phyloP scores from a whole-genome alignment of 139 green algal species.

The Coccomyxa sp. region DNA sequence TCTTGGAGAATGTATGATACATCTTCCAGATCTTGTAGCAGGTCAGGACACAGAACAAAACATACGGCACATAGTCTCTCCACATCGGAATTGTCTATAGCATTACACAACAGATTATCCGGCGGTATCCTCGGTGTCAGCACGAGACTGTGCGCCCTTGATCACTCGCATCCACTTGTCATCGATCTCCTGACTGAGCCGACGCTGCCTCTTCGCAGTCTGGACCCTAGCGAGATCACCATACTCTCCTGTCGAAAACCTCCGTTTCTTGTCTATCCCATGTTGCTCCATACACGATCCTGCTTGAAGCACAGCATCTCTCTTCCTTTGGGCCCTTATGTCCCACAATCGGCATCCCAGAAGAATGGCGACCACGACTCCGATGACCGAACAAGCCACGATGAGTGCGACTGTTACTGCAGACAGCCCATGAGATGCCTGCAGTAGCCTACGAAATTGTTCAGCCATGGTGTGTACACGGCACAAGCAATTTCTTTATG shows the following conservation, averaged over 20 bases:
- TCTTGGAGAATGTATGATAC: neutral
- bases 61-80: neutral
- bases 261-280: conserved; percentile 1
- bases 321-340: neutral
- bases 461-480: neutral
- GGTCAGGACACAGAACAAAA: neutral
- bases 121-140: neutral
- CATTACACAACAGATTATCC: neutral
- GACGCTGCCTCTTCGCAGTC: neutral
- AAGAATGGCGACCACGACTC: neutral
- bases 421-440: neutral
- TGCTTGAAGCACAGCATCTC: neutral
- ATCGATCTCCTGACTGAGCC: neutral
- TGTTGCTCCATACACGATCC: neutral
- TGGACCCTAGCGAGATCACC: neutral
- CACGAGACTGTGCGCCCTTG: neutral
- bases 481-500: neutral
- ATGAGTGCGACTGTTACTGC: neutral
- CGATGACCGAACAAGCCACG: neutral
- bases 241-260: conserved; percentile 1
- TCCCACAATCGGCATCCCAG: neutral
- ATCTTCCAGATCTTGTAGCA: neutral
- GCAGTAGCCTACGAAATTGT: neutral
- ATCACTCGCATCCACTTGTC: neutral
- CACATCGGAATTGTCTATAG: neutral